A percentile compares a stretch with the other conserved stretches of the same genome.
Conservation (phyloP, 805 yeast species). For the Ogataea degrootiae region DNA sequence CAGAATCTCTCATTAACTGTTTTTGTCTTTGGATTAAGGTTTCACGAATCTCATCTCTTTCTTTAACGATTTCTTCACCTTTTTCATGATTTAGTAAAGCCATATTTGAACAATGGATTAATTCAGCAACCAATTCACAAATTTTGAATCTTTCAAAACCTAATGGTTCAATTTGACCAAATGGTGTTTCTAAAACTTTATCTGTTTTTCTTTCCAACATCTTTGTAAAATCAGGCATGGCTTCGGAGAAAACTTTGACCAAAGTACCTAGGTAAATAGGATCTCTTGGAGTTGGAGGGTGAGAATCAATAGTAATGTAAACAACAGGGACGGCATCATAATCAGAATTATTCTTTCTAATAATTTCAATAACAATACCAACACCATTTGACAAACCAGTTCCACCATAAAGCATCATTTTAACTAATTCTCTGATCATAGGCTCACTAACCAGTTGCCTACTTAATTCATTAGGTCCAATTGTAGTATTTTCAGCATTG, state of each 20-base stretch:
- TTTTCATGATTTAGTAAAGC: conserved; percentile 73
- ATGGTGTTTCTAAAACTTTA: conserved; percentile 51
- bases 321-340: conserved; percentile 87
- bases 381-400: conserved; percentile 92
- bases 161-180: conserved; percentile 64
- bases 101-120: conserved; percentile 97
- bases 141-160: conserved; percentile 91
- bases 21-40: conserved; percentile 37
- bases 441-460: conserved; percentile 80
- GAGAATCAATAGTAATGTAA: conserved; percentile 75
- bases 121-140: conserved; percentile 89
- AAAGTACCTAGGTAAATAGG: conserved; percentile 89
- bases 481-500: conserved; percentile 82
- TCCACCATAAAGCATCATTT: conserved; percentile 77
- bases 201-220: conserved; percentile 43
- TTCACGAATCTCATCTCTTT: conserved; percentile 64
- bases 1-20: conserved; percentile 21
- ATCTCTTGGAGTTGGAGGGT: conserved; percentile 90
- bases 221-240: conserved; percentile 63
- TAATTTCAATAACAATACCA: conserved; percentile 88
- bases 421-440: conserved; percentile 60
- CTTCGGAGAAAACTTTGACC: conserved; percentile 70
- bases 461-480: conserved; percentile 94
- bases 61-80: conserved; percentile 62
- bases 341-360: conserved; percentile 93